A percentile compares a stretch with the other conserved stretches of the same genome.
These are phyloP conservation scores for Pseudogymnoascus sp. DNA, from an alignment of 2,329 filamentous ascomycete species.

Conservation along the genomic window DNA sequence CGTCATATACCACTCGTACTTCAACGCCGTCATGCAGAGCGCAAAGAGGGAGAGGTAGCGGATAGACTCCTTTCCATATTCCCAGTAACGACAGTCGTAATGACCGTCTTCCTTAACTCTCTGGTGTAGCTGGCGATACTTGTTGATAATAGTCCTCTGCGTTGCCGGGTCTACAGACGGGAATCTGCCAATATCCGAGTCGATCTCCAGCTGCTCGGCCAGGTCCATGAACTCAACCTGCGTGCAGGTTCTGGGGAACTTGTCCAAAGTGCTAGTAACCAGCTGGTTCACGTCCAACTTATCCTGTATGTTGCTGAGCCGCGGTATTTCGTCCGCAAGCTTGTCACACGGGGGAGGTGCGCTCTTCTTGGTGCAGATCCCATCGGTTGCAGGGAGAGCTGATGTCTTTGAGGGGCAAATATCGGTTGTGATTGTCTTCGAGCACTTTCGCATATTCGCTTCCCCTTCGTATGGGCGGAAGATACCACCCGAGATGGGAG, in stretches of 20 bases:
- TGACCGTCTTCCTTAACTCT: slow-evolving; percentile 45
- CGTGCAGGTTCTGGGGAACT: background rate
- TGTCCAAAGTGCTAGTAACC: slow-evolving; percentile 1
- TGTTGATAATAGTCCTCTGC: slow-evolving; percentile 45
- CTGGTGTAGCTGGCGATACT: slow-evolving; percentile 49
- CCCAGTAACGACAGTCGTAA: slow-evolving; percentile 49
- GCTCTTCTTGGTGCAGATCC: background rate
- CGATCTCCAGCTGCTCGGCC: slow-evolving; percentile 36
- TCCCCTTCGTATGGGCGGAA: slow-evolving; percentile 47
- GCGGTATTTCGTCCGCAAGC: background rate
- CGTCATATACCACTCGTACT: slow-evolving; percentile 45
- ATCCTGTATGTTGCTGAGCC: background rate
- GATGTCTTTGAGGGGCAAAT: background rate
- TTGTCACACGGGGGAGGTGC: no score
- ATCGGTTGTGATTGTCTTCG: background rate
- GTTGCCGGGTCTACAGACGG: slow-evolving; percentile 46
- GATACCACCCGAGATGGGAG: slow-evolving; percentile 81
- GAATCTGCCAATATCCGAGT: slow-evolving; percentile 33
- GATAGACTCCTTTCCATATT: slow-evolving; percentile 49
- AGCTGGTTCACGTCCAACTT: background rate
- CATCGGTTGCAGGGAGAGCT: background rate
- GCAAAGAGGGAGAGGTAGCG: slow-evolving; percentile 46
- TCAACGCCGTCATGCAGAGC: slow-evolving; percentile 38
- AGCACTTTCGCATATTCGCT: slow-evolving; percentile 23
- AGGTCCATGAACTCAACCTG: slow-evolving; percentile 2